These are phyloP conservation scores for Candida corydali DNA, from an alignment of 805 yeast species.

Conservation along the genomic window DNA sequence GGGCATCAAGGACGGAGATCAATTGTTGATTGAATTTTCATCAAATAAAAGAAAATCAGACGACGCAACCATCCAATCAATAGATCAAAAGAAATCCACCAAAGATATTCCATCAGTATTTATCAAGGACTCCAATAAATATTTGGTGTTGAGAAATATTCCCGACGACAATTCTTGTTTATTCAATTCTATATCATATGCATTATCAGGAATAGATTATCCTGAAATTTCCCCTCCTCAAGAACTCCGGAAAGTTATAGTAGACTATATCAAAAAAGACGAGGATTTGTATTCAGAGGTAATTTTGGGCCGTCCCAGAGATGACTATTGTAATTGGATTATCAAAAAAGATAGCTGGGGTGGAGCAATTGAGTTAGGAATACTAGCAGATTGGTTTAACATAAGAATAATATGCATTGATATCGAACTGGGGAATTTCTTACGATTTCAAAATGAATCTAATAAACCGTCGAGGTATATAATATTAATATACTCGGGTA, in stretches of 20 bases:
- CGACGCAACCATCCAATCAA: background rate
- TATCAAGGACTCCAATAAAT: slow-evolving; percentile 18
- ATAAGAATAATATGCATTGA: slow-evolving; percentile 59
- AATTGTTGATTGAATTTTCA: slow-evolving; percentile 36
- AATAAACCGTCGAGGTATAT: slow-evolving; percentile 34
- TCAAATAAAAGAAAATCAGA: background rate
- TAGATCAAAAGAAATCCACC: background rate
- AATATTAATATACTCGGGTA: slow-evolving; percentile 61
- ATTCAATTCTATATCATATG: slow-evolving; percentile 61
- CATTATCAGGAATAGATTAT: slow-evolving; percentile 27
- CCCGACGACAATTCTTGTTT: slow-evolving; percentile 80
- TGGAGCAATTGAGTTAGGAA: slow-evolving; percentile 74
- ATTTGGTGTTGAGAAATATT: slow-evolving; percentile 50
- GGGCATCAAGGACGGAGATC: slow-evolving; percentile 59
- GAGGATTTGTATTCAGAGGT: slow-evolving; percentile 47
- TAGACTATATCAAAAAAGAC: slow-evolving; percentile 38
- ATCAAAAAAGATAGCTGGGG: slow-evolving; percentile 65
- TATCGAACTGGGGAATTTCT: slow-evolving; percentile 55
- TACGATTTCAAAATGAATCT: slow-evolving; percentile 40
- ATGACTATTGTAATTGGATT: slow-evolving; percentile 61
- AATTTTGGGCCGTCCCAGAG: slow-evolving; percentile 48
- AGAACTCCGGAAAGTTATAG: slow-evolving; percentile 51
- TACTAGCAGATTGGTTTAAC: slow-evolving; percentile 49
- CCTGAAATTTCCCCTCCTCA: slow-evolving; percentile 39
- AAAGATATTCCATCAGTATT: slow-evolving; percentile 23